Conservation (phyloP, 2,329 filamentous ascomycete genomes). For the Scytalidium lignicola region DNA sequence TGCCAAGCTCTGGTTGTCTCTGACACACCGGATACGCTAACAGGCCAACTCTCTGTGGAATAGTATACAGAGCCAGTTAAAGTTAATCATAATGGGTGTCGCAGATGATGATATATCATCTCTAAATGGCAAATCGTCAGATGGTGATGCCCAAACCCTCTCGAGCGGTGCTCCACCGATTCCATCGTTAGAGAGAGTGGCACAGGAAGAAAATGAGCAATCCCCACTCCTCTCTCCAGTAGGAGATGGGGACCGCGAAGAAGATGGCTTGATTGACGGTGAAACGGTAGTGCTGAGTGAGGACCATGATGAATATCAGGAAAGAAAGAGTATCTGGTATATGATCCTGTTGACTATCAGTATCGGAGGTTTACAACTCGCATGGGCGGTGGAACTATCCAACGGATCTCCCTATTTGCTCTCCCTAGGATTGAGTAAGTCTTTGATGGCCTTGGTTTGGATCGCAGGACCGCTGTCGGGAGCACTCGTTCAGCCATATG, state of each 20-base stretch:
- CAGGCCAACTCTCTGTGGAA: too few species aligned
- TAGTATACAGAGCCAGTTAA: too few species aligned
- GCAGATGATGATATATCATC: slow-evolving; percentile 9
- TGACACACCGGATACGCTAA: too few species aligned
- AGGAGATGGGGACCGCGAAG: slow-evolving; percentile 27
- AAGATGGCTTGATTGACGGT: slow-evolving; percentile 30
- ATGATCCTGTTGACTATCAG: slow-evolving; percentile 80
- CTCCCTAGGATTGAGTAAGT: slow-evolving; percentile 77
- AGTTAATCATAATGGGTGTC: not conserved
- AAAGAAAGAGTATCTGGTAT: slow-evolving; percentile 79
- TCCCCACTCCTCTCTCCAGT: slow-evolving; percentile 45
- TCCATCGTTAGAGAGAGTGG: slow-evolving; percentile 11
- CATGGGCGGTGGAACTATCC: slow-evolving; percentile 92
- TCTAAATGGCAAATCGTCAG: not conserved
- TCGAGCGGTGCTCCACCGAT: slow-evolving; percentile 12
- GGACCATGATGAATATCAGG: slow-evolving; percentile 46
- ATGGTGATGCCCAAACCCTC: not conserved
- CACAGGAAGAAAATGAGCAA: slow-evolving; percentile 35
- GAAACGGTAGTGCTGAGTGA: slow-evolving; percentile 31
- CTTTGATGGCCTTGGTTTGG: slow-evolving; percentile 78
- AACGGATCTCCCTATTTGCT: slow-evolving; percentile 84
- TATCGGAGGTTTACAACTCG: slow-evolving; percentile 85
- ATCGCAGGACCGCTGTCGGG: slow-evolving; percentile 77
- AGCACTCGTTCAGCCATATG: slow-evolving; percentile 74
- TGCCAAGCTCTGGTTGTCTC: too few species aligned